Base-by-base conservation (phyloP, 192 early-diverging fungal genomes). In the Coemansia asiatica region DNA sequence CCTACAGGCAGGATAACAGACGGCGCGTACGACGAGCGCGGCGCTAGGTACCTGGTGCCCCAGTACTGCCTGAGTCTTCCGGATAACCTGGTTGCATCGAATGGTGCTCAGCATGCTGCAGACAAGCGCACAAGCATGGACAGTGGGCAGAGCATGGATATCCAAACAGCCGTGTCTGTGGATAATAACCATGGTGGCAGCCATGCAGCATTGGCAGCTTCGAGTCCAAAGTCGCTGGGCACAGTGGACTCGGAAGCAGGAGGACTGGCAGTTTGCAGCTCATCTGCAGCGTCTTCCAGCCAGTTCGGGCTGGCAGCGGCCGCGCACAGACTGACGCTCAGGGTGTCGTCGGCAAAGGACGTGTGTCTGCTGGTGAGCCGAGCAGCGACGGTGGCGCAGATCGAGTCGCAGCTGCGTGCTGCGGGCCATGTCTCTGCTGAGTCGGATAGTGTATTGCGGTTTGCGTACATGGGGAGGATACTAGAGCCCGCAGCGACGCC, bases 11-110 rank as follows among this genome's bases (percentile, higher is more conserved):
- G 85, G 12, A 72, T 88, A 13, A 56, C 69, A 1, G 90, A 93
- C 67, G 91, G 92, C n/a, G 91, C 85, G 22, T 93, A 90, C 66
- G 92, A 93, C 69, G 89, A 89, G 66, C 85, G 84, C 7, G 91
- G 91, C 0, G 89, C 87, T 56, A 66, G 81, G 23, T 93, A 93
- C 71, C 65, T 71, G 2, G 83, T 93, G 33, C 90, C 90, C 6
- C 40, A 75, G 29, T 91, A 84, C 69, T 93, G 91, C 60, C 40
- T 92, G 22, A 73, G 77, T 8, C 66, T 71, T 50, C 87, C 90
- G 5, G 61, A 71, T 19, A 91, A 91, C 61, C 64, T 90, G 2
- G 55, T 76, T 2, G 48, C 26, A n/a, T n/a, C n/a, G n/a, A n/a
- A n/a, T 19, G 66, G 22, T 26, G 12, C 31, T 33, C 46, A 35